Evolutionary conservation across 2,329 filamentous ascomycete genomes (phyloP), one percentile per base, ranked within the genome.

Genomic region (Colletotrichum lupini): DNA sequence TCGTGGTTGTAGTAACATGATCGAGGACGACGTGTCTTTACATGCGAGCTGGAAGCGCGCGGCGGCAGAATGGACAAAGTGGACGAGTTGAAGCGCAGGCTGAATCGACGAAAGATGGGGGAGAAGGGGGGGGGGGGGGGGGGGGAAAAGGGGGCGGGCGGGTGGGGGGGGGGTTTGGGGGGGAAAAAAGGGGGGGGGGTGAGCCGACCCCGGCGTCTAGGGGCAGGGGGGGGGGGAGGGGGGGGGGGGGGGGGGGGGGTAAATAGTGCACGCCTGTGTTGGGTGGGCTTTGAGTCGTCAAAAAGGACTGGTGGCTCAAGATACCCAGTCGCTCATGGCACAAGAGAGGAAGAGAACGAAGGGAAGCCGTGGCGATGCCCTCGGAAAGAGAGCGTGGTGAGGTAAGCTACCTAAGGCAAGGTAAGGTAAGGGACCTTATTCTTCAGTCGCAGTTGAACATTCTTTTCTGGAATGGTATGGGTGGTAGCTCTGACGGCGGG

Each of bases 1-100:
- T 75, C 77, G 77, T 76, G 78, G 78, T 80, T 80, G 80, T 79
- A 81, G 79, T 80, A 83, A 84, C 83, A 85, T 85, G 83, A 82
- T 85, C 82, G 78, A 77, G 78, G 74, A 58, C 75, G 77, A 73
- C 72, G 63, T 73, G 71, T 73, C 72, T 72, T 81, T 75, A 82
- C 81, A 81, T 82, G 77, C 46, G 56, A 71, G 46, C 59, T 35
- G 55, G 52, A 55, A 57, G 37, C 62, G 64, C 59, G 55, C 60
- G 32, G 60, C 67, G 55, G 67, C 67, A 35, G 28, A 7, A 16
- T 49, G 14, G 53, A 52, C 9, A 12, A 55, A 42, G 28, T 12
- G n/a, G 19, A 19, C 8, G n/a, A 42, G 66, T 22, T 14, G 52
- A 9, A 30, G 57, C 32, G 65, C 14, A 28, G 59, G 49, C 56